Percentiles rank a stretch among this genome's conserved stretches.
phyloP scores from a whole-genome alignment of 495 filamentous ascomycete genomes.

The Recurvomyces mirabilis region DNA sequence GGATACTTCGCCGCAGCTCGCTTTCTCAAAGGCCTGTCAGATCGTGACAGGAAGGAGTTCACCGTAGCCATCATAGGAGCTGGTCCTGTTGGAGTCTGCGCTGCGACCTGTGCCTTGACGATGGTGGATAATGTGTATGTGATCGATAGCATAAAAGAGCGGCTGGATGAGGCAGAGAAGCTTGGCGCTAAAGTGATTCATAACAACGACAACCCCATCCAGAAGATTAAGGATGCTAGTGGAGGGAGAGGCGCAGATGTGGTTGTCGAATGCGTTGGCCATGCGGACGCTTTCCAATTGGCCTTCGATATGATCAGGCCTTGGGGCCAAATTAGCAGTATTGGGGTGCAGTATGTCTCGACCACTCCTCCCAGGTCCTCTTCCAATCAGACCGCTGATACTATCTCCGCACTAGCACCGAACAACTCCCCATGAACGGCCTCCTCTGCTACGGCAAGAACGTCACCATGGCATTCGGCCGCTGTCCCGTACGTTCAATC shows the following conservation, averaged over 20 bases:
- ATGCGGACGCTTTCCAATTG: slow-evolving; percentile 69
- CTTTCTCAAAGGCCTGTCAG: slow-evolving; percentile 57
- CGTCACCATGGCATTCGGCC: slow-evolving; percentile 79
- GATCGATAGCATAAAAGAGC: slow-evolving; percentile 68
- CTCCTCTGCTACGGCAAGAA: slow-evolving; percentile 85
- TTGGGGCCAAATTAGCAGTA: slow-evolving; percentile 76
- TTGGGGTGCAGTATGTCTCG: slow-evolving; percentile 78
- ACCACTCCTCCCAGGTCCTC: background rate
- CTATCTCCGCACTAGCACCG: too few relatives aligned
- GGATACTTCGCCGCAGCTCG: slow-evolving; percentile 84
- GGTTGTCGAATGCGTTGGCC: slow-evolving; percentile 83
- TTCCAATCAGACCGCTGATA: slow-evolving; percentile 1
- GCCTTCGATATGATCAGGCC: slow-evolving; percentile 79
- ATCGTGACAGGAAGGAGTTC: slow-evolving; percentile 52
- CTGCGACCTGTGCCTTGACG: slow-evolving; percentile 57
- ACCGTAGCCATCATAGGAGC: slow-evolving; percentile 79
- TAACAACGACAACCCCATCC: slow-evolving; percentile 55
- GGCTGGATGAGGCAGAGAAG: slow-evolving; percentile 63
- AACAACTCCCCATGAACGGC: slow-evolving; percentile 72
- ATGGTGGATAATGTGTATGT: slow-evolving; percentile 63
- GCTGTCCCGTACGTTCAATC: slow-evolving; percentile 82
- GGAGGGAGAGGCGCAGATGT: slow-evolving; percentile 80
- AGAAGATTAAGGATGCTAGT: slow-evolving; percentile 61
- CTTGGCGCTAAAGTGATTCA: slow-evolving; percentile 84
- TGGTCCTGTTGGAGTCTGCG: slow-evolving; percentile 66